Evolutionary conservation across 768 basidiomycete species (phyloP), one percentile per base, ranked within the genome.

Genomic region (Pleurotus giganteus): DNA sequence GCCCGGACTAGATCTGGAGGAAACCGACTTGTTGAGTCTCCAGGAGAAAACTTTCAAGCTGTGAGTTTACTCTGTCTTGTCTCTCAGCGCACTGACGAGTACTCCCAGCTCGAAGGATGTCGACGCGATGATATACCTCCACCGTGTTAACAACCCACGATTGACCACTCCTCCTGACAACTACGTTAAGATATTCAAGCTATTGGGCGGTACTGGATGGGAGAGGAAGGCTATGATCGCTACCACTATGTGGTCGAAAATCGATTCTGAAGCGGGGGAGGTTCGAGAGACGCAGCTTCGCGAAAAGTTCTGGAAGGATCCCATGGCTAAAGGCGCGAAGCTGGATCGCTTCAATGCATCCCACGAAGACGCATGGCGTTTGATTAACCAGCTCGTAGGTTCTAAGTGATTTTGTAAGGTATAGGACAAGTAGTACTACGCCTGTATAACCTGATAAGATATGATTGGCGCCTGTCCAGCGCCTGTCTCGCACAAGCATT

Each of bases 181-280:
- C 7, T 57, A 43, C 23, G 19, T 55, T 0, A n/a, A 29, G 12
- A 39, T 55, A 8, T 55, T 63, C 28, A 23, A 34, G 31, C 17
- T 46, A 19, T 26, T 61, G 4, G 56, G 60, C 28, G 78, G 78
- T 31, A 68, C 70, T 19, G 66, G 56, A 51, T 65, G 68, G 13
- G 67, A 76, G 58, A 67, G 68, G 43, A 76, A 74, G 55, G 72
- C 79, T 42, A 66, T 74, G 47, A 65, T 78, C 56, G 72, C 69
- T 46, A 78, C 77, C 58, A 78, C 69, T 37, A 78, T 72, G 76
- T 78, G 75, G 74, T 23, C 5, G 5, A 12, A 15, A n/a, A n/a
- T 43, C 7, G 39, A 42, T 4, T 12, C 7, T 3, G 21, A 44
- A 26, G n/a, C n/a, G 19, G 72, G 68, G 3, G 34, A 58, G 23